These are phyloP conservation scores for Xylaria sp. DNA, from an alignment of 2,329 filamentous ascomycete species.

Conservation along the genomic window DNA sequence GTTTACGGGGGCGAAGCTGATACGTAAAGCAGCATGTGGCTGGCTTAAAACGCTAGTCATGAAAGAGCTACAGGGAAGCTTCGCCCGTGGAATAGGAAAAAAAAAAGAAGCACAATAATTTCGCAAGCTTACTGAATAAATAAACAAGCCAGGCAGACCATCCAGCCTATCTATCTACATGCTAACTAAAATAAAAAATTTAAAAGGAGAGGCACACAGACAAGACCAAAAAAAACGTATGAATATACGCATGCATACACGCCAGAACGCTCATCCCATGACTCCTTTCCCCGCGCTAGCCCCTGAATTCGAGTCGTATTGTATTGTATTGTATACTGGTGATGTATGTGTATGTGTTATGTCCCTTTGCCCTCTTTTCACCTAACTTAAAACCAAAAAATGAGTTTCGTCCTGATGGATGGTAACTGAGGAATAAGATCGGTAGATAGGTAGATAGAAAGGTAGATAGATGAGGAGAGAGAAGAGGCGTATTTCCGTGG, in stretches of 20 bases:
- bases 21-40: background rate
- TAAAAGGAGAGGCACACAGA: too few relatives aligned
- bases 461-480: background rate
- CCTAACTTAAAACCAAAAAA: background rate
- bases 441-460: background rate
- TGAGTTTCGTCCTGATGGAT: background rate
- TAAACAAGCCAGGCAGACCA: background rate
- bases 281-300: background rate
- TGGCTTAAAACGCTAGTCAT: background rate
- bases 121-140: background rate
- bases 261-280: conserved; percentile 10
- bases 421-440: background rate
- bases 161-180: background rate
- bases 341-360: background rate
- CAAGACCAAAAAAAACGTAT: background rate
- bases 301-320: too few relatives aligned
- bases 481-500: conserved; percentile 11
- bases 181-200: background rate
- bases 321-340: background rate
- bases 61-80: background rate
- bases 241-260: background rate
- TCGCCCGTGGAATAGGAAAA: too few relatives aligned
- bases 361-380: background rate
- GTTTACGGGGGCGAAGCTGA: background rate
- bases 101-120: background rate